These are phyloP conservation scores for Cudoniella acicularis DNA, from an alignment of 495 filamentous ascomycete species.

Conservation along the genomic window DNA sequence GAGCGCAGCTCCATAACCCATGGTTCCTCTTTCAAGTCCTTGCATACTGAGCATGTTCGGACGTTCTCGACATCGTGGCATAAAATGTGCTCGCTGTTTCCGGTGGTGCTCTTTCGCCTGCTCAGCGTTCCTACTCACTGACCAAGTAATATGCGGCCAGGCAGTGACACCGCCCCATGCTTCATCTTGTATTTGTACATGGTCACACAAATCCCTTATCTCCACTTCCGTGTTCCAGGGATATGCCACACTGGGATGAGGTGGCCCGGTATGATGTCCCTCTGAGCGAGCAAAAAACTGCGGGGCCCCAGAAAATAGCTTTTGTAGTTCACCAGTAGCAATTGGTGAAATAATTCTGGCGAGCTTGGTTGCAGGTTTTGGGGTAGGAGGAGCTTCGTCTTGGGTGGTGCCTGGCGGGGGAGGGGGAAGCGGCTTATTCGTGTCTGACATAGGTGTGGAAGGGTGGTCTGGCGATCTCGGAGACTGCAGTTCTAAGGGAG, in stretches of 20 bases:
- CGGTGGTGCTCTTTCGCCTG: conserved; percentile 25
- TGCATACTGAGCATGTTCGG: conserved; percentile 76
- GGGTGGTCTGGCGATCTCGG: conserved; percentile 13
- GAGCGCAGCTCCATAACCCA: conserved; percentile 71
- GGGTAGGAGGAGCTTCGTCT: neutral
- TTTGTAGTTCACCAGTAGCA: conserved; percentile 58
- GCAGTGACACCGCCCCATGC: conserved; percentile 51
- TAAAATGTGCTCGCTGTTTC: conserved; percentile 49
- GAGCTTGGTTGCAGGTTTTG: conserved; percentile 31
- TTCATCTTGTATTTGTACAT: conserved; percentile 49
- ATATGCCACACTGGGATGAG: conserved; percentile 63
- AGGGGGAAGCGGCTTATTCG: conserved; percentile 50
- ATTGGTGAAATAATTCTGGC: conserved; percentile 54
- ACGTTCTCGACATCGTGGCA: conserved; percentile 51
- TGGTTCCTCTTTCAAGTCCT: conserved; percentile 66
- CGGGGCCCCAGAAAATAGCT: conserved; percentile 72
- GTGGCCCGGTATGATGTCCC: conserved; percentile 39
- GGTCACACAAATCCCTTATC: conserved; percentile 62
- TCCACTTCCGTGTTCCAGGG: conserved; percentile 64
- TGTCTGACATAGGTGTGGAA: conserved; percentile 32
- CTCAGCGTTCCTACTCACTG: conserved; percentile 23
- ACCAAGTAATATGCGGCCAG: conserved; percentile 41
- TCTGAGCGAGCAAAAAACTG: conserved; percentile 63
- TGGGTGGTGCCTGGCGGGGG: conserved; percentile 32
- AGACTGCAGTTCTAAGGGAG: neutral